phyloP scores from a whole-genome alignment of 306 rosid genomes.

The Calophaca sinica region DNA sequence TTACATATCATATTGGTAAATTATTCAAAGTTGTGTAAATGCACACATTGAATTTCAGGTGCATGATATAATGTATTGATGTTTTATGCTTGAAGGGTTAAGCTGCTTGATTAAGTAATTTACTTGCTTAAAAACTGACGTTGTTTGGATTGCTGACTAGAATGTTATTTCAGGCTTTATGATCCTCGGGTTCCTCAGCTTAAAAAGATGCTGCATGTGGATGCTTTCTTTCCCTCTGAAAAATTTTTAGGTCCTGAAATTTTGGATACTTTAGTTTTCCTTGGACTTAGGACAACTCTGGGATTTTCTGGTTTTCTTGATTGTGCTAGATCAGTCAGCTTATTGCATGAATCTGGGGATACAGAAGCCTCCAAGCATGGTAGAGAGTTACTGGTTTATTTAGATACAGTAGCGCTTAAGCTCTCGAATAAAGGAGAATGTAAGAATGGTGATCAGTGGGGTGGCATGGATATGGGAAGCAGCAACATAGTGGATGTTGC shows the following conservation, averaged over 20 bases:
- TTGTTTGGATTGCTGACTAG: slow-evolving; percentile 44
- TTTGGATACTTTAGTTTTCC: slow-evolving; percentile 76
- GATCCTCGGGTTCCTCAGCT: slow-evolving; percentile 89
- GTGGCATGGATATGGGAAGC: slow-evolving; percentile 43
- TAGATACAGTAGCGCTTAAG: slow-evolving; percentile 69
- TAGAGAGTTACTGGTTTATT: slow-evolving; percentile 61
- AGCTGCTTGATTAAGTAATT: slow-evolving; percentile 31
- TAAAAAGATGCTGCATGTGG: slow-evolving; percentile 66
- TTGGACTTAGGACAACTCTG: slow-evolving; percentile 87
- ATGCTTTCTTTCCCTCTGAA: slow-evolving; percentile 84
- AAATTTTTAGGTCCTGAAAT: slow-evolving; percentile 67
- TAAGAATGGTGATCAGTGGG: slow-evolving; percentile 52
- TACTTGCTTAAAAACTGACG: slow-evolving; percentile 23
- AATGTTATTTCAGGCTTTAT: slow-evolving; percentile 80
- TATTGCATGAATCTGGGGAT: slow-evolving; percentile 66
- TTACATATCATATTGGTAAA: slow-evolving; percentile 23
- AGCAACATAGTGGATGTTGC: slow-evolving; percentile 42
- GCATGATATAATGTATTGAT: slow-evolving; percentile 33
- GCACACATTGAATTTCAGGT: slow-evolving; percentile 29
- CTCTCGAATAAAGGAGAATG: slow-evolving; percentile 60
- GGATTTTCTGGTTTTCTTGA: slow-evolving; percentile 91
- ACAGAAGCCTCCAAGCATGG: slow-evolving; percentile 65
- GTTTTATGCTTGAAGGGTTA: slow-evolving; percentile 32
- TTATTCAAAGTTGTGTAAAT: slow-evolving; percentile 7
- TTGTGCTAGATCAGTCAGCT: slow-evolving; percentile 86